Evolutionary conservation across 75 land plant genomes (phyloP).

Genomic region (Ceratopteris richardii): DNA sequence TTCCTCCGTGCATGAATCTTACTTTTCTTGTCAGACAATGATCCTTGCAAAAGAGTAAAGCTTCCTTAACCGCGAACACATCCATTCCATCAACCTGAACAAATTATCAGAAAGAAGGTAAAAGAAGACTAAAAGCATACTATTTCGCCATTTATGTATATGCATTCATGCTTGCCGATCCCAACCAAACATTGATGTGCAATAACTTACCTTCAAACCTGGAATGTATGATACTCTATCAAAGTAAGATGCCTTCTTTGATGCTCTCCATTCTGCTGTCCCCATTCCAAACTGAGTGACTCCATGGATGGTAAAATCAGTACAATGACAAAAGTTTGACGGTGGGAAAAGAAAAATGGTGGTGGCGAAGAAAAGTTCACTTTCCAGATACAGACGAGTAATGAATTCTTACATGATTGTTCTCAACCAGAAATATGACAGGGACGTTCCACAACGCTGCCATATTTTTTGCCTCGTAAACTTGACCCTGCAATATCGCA

Average conservation of each 20-base stretch:
- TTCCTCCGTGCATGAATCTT: no score
- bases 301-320: neutral
- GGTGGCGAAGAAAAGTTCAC: no score
- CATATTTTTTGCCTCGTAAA: slow-evolving; percentile 32
- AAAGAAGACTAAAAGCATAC: neutral
- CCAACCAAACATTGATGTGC: no score
- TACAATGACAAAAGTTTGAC: no score
- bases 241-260: slow-evolving; percentile 37
- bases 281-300: slow-evolving; percentile 43
- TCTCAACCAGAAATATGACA: slow-evolving; percentile 25
- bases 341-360: no score
- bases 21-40: slow-evolving; percentile 34
- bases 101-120: neutral
- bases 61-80: slow-evolving; percentile 30
- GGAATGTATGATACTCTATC: slow-evolving; percentile 41
- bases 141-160: no score
- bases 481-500: slow-evolving; percentile 42
- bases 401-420: slow-evolving; percentile 28
- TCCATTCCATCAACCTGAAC: slow-evolving; percentile 37
- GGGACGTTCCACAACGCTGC: slow-evolving; percentile 40
- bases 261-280: slow-evolving; percentile 48
- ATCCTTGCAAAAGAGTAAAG: slow-evolving; percentile 20
- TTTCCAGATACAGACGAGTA: no score
- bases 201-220: slow-evolving; percentile 31
- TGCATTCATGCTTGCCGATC: no score